phyloP scores from a whole-genome alignment of 306 rosid species.

The Quercus glauca region DNA sequence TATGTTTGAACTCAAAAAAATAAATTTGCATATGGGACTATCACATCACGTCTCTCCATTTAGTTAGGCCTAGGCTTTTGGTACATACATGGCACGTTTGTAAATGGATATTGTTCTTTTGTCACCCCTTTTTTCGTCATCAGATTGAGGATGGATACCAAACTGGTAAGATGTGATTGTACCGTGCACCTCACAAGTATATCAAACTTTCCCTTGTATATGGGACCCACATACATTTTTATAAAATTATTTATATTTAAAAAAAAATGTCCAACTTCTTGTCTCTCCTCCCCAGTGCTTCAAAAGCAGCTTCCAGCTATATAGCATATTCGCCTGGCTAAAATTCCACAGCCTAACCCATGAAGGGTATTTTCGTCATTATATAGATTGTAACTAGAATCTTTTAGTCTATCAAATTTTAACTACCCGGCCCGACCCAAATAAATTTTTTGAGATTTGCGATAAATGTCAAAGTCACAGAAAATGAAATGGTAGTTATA shows the following conservation, averaged over 20 bases:
- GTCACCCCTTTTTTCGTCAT: conserved; percentile 40
- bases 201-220: conserved; percentile 26
- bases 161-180: conserved; percentile 40
- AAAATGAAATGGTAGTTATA: background rate
- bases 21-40: conserved; percentile 18
- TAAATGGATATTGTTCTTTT: conserved; percentile 37
- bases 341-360: conserved; percentile 40
- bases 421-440: too few species aligned
- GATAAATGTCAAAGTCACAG: background rate
- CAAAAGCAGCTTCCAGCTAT: conserved; percentile 52
- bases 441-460: too few species aligned
- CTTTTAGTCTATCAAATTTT: too few species aligned
- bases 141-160: conserved; percentile 62
- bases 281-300: conserved; percentile 55
- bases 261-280: conserved; percentile 41
- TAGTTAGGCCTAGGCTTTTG: conserved; percentile 53
- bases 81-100: conserved; percentile 34
- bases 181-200: conserved; percentile 41
- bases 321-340: conserved; percentile 38
- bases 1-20: conserved; percentile 10
- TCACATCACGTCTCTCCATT: conserved; percentile 31
- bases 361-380: conserved; percentile 25
- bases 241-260: conserved; percentile 6
- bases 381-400: background rate
- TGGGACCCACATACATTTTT: conserved; percentile 51